These are phyloP conservation scores for Brassica hybrid DNA, from an alignment of 441 rosid genomes.

Conservation along the genomic window DNA sequence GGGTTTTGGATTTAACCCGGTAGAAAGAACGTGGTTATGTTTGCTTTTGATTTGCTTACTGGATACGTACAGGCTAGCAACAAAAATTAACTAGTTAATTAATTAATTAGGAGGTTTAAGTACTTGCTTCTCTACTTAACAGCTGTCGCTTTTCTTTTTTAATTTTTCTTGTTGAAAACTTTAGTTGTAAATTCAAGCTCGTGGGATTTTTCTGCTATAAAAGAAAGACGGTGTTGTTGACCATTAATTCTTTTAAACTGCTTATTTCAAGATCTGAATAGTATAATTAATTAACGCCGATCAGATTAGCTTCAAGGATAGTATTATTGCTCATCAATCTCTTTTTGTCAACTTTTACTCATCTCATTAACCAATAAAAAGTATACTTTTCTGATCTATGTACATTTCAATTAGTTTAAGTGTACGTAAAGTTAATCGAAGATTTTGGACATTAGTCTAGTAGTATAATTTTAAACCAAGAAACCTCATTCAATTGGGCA, in stretches of 20 bases:
- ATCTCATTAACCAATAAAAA: background rate
- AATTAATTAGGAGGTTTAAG: constrained; percentile 29
- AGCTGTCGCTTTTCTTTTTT: constrained; percentile 30
- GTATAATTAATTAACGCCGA: background rate
- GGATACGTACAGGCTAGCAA: constrained; percentile 44
- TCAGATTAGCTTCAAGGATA: constrained; percentile 1
- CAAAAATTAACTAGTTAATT: constrained; percentile 29
- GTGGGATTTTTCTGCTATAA: constrained; percentile 28
- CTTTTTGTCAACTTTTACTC: constrained; percentile 4
- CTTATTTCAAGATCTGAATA: background rate
- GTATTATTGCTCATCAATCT: background rate
- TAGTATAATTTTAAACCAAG: constrained; percentile 13
- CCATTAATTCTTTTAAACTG: background rate
- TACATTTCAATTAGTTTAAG: constrained; percentile 28
- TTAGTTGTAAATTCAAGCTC: constrained; percentile 36
- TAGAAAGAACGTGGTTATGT: constrained; percentile 39
- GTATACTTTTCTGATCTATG: background rate
- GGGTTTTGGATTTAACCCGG: constrained; percentile 29
- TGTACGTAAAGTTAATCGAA: constrained; percentile 34
- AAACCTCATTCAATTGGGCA: constrained; percentile 40
- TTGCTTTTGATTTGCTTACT: constrained; percentile 33
- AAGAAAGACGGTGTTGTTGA: constrained; percentile 33
- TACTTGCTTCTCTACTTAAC: constrained; percentile 30
- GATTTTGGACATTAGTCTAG: constrained; percentile 26
- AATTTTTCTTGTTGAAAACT: background rate